Base-by-base conservation (phyloP, 2,329 filamentous ascomycete species). In the Curvularia verruculosa region DNA sequence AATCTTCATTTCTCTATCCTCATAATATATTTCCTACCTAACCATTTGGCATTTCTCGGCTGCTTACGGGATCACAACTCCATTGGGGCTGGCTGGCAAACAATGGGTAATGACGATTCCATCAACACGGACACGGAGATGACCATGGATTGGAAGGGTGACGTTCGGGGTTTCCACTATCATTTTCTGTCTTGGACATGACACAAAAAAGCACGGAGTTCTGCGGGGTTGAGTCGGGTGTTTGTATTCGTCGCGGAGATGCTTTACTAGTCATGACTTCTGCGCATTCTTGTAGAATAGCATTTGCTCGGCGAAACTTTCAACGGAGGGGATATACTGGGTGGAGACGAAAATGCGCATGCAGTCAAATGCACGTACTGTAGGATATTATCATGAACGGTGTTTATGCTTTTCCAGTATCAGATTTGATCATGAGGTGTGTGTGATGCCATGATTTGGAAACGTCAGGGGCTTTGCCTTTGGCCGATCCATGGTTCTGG, bases 41-140 rank as follows among this genome's bases (percentile, higher is more conserved):
- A 50, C 54, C 52, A 59, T 47, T 45, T 61, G 54, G 52, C 47
- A 49, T 36, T 54, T 54, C 56, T 61, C 56, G 52, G 36, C 56
- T 52, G 53, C 59, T 57, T 62, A 59, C 56, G 60, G 58, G 54
- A 59, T 65, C 57, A 64, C 43, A 56, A 64, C 44, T 60, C 56
- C 56, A 63, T 62, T 52, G 58, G 67, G n/a, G 64, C 67, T 69
- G 67, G 65, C 64, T 53, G 61, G 64, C 65, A 69, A 61, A 62
- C 40, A 62, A 60, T 60, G 67, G 45, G 29, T 40, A 41, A 63
- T 58, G 57, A 64, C 52, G 59, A 56, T 55, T 54, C 62, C 60
- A 59, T 47, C 52, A 53, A 40, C 12, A 46, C 23, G 54, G 46
- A 41, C 47, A 45, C 40, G 12, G 52, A 50, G 45, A 47, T 37